Percentiles rank a stretch among this genome's conserved stretches.
Conservation (phyloP, 495 filamentous ascomycete genomes). For the Aspergillus indologenus region DNA sequence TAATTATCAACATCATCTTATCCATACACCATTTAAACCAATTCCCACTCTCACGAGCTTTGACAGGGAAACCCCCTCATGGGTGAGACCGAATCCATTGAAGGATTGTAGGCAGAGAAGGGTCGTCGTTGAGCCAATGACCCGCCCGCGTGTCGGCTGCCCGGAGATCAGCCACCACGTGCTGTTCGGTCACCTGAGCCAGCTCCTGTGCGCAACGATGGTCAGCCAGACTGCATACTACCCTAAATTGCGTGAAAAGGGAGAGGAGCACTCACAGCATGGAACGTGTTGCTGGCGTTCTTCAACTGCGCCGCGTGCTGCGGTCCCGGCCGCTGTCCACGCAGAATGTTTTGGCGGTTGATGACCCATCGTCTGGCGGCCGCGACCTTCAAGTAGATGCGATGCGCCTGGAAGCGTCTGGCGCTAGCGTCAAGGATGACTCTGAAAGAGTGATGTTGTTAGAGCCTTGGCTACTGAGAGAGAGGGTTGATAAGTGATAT, state of each 20-base stretch:
- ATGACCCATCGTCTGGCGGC: conserved; percentile 80
- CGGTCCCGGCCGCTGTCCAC: conserved; percentile 58
- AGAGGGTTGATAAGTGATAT: no score
- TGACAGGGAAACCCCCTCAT: conserved; percentile 14
- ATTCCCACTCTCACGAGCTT: not conserved
- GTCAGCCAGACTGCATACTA: conserved; percentile 1
- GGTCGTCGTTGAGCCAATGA: conserved; percentile 74
- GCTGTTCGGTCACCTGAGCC: conserved; percentile 62
- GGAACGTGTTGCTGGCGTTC: conserved; percentile 55
- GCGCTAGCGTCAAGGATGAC: conserved; percentile 75
- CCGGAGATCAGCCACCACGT: conserved; percentile 62
- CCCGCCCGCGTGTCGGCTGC: conserved; percentile 62
- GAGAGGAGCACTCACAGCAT: conserved; percentile 58
- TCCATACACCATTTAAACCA: not conserved
- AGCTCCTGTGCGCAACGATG: conserved; percentile 54
- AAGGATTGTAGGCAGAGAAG: conserved; percentile 44
- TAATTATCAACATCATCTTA: conserved; percentile 7
- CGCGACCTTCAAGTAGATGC: conserved; percentile 74
- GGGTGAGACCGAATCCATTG: conserved; percentile 43
- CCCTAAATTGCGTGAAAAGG: not conserved
- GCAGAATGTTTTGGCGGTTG: conserved; percentile 62
- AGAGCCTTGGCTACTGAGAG: no score
- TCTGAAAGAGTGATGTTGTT: conserved; percentile 39
- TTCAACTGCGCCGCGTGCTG: conserved; percentile 58
- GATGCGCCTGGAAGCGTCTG: conserved; percentile 80